Percentiles rank a stretch among this genome's conserved stretches.
phyloP scores from a whole-genome alignment of 176 grass and related monocot species.

The Pontederia paniculata region DNA sequence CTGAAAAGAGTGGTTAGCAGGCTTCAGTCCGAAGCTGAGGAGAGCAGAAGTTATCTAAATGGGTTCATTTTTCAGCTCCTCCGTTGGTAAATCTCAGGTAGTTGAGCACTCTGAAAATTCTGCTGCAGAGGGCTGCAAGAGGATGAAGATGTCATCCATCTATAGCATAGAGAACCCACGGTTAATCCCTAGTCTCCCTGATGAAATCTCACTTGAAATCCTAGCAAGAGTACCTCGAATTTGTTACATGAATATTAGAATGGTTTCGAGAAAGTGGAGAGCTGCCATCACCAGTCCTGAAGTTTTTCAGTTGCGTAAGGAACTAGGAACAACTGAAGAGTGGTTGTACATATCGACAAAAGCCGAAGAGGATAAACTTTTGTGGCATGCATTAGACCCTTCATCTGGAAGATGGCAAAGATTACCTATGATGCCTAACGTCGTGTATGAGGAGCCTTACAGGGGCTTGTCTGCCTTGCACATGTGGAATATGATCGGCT shows the following conservation, averaged over 20 bases:
- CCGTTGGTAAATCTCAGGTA: slow-evolving; percentile 6
- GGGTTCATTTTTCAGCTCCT: slow-evolving; percentile 54
- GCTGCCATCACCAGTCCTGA: slow-evolving; percentile 35
- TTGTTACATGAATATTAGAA: slow-evolving; percentile 49
- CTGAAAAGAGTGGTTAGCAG: too few relatives aligned
- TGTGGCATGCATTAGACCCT: slow-evolving; percentile 62
- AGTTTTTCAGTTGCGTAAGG: slow-evolving; percentile 47
- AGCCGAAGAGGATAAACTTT: slow-evolving; percentile 46
- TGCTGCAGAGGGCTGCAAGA: slow-evolving; percentile 36
- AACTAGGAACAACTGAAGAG: slow-evolving; percentile 62
- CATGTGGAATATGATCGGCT: slow-evolving; percentile 60
- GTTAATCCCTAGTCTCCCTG: slow-evolving; percentile 57
- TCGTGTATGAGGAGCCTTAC: slow-evolving; percentile 24
- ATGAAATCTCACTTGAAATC: slow-evolving; percentile 78
- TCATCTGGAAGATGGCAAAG: slow-evolving; percentile 49
- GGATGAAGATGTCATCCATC: slow-evolving; percentile 32
- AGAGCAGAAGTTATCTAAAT: slow-evolving; percentile 19
- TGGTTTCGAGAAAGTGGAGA: slow-evolving; percentile 60
- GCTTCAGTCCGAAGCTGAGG: neutral
- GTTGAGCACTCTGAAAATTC: slow-evolving; percentile 15
- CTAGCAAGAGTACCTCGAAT: slow-evolving; percentile 64
- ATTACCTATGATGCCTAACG: slow-evolving; percentile 48
- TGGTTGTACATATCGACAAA: slow-evolving; percentile 76
- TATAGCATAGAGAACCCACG: slow-evolving; percentile 27
- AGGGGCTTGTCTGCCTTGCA: slow-evolving; percentile 23